Percentiles rank a stretch among this genome's conserved stretches.
These are phyloP conservation scores for Pythium rhizo-oryzae DNA, from an alignment of 352 stramenopile genomes.

Conservation along the genomic window DNA sequence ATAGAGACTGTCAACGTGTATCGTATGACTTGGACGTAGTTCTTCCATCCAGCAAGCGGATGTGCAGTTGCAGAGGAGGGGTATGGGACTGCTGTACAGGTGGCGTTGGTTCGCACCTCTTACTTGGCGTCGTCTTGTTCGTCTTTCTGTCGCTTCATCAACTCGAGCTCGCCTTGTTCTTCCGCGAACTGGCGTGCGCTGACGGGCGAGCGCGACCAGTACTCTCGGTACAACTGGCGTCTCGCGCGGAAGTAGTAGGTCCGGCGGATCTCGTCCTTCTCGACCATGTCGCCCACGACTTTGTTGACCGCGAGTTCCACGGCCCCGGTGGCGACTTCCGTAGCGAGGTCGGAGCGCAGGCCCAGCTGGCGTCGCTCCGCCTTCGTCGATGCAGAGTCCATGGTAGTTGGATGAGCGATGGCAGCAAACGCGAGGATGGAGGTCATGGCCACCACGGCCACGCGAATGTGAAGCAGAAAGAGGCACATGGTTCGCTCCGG, in stretches of 20 bases:
- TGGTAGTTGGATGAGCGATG: too few species aligned
- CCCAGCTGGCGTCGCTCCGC: neutral
- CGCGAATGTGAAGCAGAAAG: too few species aligned
- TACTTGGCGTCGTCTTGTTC: neutral
- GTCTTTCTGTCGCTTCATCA: conserved; percentile 26
- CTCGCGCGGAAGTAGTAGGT: conserved; percentile 8
- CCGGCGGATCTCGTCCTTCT: neutral
- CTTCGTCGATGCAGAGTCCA: neutral
- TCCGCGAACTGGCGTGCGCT: neutral
- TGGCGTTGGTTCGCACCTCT: too few species aligned
- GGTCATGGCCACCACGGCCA: too few species aligned
- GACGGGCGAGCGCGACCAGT: neutral
- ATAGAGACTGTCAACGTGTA: neutral
- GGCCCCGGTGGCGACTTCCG: neutral
- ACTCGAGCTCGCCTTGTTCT: conserved; percentile 20
- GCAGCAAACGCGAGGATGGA: too few species aligned
- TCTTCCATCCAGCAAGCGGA: too few species aligned
- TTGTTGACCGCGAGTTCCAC: neutral
- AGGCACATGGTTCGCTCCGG: too few species aligned
- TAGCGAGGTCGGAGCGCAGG: neutral
- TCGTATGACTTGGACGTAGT: neutral
- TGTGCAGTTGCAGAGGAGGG: too few species aligned
- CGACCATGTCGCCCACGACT: neutral
- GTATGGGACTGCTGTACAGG: too few species aligned
- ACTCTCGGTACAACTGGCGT: neutral